phyloP scores from a whole-genome alignment of 495 filamentous ascomycete species.

The Talaromyces liani region DNA sequence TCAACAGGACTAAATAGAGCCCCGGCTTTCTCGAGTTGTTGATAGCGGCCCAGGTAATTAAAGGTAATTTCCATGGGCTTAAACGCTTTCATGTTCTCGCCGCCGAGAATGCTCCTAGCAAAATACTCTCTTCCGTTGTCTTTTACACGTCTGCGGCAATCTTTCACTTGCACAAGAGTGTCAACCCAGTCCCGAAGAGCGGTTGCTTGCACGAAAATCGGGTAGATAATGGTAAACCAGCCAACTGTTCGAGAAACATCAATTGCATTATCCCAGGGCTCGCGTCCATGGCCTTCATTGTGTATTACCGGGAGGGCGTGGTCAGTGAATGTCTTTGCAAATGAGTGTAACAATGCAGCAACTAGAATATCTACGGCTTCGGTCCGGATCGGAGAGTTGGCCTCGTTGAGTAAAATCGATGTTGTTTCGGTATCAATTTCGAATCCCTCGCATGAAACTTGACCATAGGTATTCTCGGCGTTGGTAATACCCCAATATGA shows the following conservation, averaged over 20 bases:
- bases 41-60: conserved; percentile 60
- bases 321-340: conserved; percentile 42
- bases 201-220: conserved; percentile 26
- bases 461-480: conserved; percentile 37
- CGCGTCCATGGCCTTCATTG: conserved; percentile 51
- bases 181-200: conserved; percentile 26
- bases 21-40: conserved; percentile 54
- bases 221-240: conserved; percentile 55
- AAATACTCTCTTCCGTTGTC: conserved; percentile 47
- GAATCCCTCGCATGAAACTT: conserved; percentile 37
- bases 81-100: conserved; percentile 29
- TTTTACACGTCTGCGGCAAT: conserved; percentile 33
- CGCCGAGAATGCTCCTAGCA: conserved; percentile 37
- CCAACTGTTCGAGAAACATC: conserved; percentile 54
- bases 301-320: conserved; percentile 45
- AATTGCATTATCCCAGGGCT: conserved; percentile 40
- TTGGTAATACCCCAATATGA: conserved; percentile 48
- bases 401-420: conserved; percentile 32
- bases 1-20: conserved; percentile 53
- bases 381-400: conserved; percentile 40
- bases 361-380: conserved; percentile 48
- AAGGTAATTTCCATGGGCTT: conserved; percentile 63
- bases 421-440: conserved; percentile 39
- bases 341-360: conserved; percentile 44
- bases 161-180: conserved; percentile 38